These are phyloP conservation scores for Rachicladosporium sp. DNA, from an alignment of 2,329 filamentous ascomycete species.

Conservation along the genomic window DNA sequence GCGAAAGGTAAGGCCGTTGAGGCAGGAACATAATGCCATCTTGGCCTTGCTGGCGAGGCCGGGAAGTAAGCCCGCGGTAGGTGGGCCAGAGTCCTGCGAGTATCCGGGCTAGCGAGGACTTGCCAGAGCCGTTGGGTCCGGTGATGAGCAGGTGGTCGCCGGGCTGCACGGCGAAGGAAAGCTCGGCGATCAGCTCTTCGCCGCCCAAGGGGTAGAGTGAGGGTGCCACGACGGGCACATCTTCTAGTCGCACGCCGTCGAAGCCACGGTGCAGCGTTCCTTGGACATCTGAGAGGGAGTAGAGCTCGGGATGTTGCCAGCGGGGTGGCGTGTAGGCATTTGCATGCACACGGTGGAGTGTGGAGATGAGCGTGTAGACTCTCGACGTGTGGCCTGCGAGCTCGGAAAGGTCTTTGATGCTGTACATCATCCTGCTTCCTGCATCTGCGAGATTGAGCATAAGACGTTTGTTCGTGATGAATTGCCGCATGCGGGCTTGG, in stretches of 20 bases:
- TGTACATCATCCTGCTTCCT: constrained; percentile 98
- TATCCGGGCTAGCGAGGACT: constrained; percentile 75
- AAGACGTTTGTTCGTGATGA: constrained; percentile 96
- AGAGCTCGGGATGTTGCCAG: constrained; percentile 62
- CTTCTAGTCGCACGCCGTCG: constrained; percentile 83
- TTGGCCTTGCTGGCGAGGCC: constrained; percentile 55
- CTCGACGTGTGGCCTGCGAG: constrained; percentile 91
- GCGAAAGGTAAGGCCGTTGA: constrained; percentile 81
- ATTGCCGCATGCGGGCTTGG: constrained; percentile 84
- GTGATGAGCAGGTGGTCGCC: constrained; percentile 93
- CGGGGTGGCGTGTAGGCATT: constrained; percentile 66
- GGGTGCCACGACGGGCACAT: constrained; percentile 86
- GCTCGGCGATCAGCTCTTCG: constrained; percentile 76
- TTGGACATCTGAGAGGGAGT: constrained; percentile 80
- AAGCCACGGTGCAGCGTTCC: constrained; percentile 92
- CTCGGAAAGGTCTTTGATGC: constrained; percentile 94
- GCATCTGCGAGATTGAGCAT: constrained; percentile 97
- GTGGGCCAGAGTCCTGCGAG: constrained; percentile 92
- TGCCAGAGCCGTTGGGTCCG: constrained; percentile 87
- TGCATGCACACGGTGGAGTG: constrained; percentile 84
- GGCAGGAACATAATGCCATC: constrained; percentile 99
- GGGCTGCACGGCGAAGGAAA: constrained; percentile 78
- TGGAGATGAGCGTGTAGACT: constrained; percentile 90
- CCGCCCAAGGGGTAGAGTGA: constrained; percentile 79
- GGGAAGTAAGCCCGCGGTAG: constrained; percentile 81